Evolutionary conservation across 768 basidiomycete species (phyloP).

Genomic region (Kwoniella shandongensis): DNA sequence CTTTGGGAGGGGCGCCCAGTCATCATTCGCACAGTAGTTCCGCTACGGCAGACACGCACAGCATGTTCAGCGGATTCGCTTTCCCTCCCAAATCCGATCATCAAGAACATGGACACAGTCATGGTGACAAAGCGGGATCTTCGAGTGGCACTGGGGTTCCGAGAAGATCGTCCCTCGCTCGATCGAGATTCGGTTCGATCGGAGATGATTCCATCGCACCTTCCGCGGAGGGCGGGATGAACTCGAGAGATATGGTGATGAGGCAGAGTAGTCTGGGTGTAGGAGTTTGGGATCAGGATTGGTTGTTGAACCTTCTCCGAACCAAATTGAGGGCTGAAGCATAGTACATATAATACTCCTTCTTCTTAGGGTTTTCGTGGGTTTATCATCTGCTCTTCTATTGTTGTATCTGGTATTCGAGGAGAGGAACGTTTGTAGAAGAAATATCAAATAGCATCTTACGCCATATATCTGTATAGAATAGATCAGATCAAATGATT

Average conservation of each 20-base stretch:
- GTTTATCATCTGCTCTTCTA: too few species aligned
- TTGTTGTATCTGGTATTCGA: too few species aligned
- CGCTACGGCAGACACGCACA: background rate
- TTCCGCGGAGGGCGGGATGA: conserved; percentile 10
- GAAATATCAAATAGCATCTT: too few species aligned
- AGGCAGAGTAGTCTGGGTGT: conserved; percentile 21
- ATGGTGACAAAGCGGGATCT: background rate
- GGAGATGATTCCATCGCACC: conserved; percentile 6
- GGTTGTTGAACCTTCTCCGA: conserved; percentile 41
- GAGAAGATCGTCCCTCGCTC: conserved; percentile 20
- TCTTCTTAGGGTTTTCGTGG: background rate
- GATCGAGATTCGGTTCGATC: conserved; percentile 14
- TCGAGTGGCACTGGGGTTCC: background rate
- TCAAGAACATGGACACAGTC: background rate
- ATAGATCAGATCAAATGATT: too few species aligned
- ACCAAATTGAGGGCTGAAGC: conserved; percentile 38
- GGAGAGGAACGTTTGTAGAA: too few species aligned
- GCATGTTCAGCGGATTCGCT: conserved; percentile 19
- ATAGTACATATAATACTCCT: conserved; percentile 8
- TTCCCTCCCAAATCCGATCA: conserved; percentile 26
- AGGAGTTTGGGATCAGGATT: conserved; percentile 47
- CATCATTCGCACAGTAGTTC: background rate
- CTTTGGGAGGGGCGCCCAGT: background rate
- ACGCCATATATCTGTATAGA: too few species aligned
- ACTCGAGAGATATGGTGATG: background rate